Conservation (phyloP, 768 basidiomycete species). For the Dentipellis fragilis region DNA sequence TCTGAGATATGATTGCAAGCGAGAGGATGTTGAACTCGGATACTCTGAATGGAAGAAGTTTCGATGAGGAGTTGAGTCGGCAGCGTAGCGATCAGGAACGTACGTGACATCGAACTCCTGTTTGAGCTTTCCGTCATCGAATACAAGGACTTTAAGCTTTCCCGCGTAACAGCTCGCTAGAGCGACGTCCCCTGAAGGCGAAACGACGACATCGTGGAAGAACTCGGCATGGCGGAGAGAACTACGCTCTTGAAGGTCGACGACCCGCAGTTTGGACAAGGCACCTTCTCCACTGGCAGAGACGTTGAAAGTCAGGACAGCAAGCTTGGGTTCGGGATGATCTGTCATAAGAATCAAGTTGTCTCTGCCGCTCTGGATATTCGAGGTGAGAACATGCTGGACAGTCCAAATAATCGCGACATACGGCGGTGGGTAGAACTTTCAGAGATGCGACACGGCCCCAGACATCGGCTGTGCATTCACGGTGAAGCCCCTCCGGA, state of each 20-base stretch:
- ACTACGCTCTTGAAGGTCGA: slow-evolving; percentile 46
- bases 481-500: slow-evolving; percentile 47
- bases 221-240: slow-evolving; percentile 55
- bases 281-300: slow-evolving; percentile 19
- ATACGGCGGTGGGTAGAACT: slow-evolving; percentile 44
- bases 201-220: slow-evolving; percentile 58
- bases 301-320: slow-evolving; percentile 47
- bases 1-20: slow-evolving; percentile 47
- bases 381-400: neutral
- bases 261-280: slow-evolving; percentile 31
- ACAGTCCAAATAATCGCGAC: slow-evolving; percentile 12
- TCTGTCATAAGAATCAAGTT: slow-evolving; percentile 62
- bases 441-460: slow-evolving; percentile 52
- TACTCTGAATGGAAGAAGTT: slow-evolving; percentile 29
- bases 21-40: slow-evolving; percentile 62
- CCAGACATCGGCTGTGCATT: slow-evolving; percentile 58
- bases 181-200: slow-evolving; percentile 50
- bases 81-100: slow-evolving; percentile 17
- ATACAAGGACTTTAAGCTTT: slow-evolving; percentile 52
- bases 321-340: slow-evolving; percentile 65
- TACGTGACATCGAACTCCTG: slow-evolving; percentile 57
- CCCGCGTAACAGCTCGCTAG: slow-evolving; percentile 60
- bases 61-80: neutral
- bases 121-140: slow-evolving; percentile 46
- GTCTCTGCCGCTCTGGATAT: slow-evolving; percentile 17